Percentiles rank a stretch among this genome's conserved stretches.
Evolutionary conservation across 352 stramenopile genomes (phyloP).

Genomic region (Phytophthora pisi): DNA sequence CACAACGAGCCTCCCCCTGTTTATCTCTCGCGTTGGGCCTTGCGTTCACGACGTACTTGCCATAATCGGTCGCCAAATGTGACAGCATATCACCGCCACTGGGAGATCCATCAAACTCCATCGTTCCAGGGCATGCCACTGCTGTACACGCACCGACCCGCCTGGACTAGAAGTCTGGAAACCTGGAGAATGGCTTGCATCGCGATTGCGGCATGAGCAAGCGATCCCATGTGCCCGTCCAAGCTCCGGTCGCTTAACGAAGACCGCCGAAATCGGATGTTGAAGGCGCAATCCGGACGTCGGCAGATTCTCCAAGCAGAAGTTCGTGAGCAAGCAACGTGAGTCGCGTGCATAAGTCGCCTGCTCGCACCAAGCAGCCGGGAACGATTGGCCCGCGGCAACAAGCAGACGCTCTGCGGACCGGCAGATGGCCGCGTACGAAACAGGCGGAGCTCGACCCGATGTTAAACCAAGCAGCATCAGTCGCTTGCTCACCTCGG

Average conservation of each 20-base stretch:
- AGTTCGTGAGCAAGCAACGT: slow-evolving; percentile 31
- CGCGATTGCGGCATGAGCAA: slow-evolving; percentile 26
- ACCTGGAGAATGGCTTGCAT: slow-evolving; percentile 4
- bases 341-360: slow-evolving; percentile 11
- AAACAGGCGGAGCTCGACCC: slow-evolving; percentile 10
- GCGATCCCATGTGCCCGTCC: slow-evolving; percentile 12
- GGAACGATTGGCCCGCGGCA: slow-evolving; percentile 30
- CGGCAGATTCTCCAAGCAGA: slow-evolving; percentile 21
- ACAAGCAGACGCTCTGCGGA: slow-evolving; percentile 13
- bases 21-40: no score
- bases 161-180: slow-evolving; percentile 19
- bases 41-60: no score
- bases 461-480: slow-evolving; percentile 22
- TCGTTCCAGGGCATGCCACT: background rate
- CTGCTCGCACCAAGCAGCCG: slow-evolving; percentile 30
- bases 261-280: slow-evolving; percentile 36
- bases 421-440: slow-evolving; percentile 19
- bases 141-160: background rate
- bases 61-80: no score
- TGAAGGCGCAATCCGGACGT: slow-evolving; percentile 23
- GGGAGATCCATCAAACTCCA: background rate
- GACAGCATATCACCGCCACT: background rate
- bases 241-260: slow-evolving; percentile 21
- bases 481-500: slow-evolving; percentile 15
- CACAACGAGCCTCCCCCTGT: no score